Evolutionary conservation across 2,329 filamentous ascomycete species (phyloP).

Genomic region (Calonectria crousiana): DNA sequence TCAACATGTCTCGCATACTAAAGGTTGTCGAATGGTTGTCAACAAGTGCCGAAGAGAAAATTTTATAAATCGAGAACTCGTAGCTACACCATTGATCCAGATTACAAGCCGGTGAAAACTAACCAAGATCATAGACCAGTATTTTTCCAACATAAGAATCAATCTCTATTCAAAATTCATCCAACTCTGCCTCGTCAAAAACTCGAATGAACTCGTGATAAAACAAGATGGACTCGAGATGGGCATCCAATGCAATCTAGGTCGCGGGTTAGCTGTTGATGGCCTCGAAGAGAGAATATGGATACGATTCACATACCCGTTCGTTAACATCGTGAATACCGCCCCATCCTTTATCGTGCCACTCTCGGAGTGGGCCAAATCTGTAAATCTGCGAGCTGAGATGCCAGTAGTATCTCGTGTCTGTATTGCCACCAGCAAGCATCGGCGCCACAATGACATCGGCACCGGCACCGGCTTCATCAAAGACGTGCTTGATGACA

Average conservation of each 20-base stretch:
- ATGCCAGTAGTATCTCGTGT: background rate
- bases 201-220: background rate
- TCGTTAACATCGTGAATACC: background rate
- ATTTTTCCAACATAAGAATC: background rate
- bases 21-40: background rate
- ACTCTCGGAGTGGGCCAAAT: background rate
- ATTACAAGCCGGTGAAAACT: background rate
- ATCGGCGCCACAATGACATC: background rate
- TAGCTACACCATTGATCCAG: background rate
- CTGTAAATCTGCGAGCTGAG: constrained; percentile 1
- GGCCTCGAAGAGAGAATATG: too few species aligned
- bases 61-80: background rate
- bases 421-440: background rate
- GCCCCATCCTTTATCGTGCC: background rate
- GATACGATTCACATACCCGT: background rate
- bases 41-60: rapidly evolving
- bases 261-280: background rate
- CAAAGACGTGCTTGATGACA: constrained; percentile 1
- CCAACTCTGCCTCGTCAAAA: background rate
- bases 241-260: background rate
- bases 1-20: background rate
- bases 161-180: background rate
- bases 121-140: background rate
- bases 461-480: background rate
- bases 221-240: background rate